Evolutionary conservation across 352 stramenopile genomes (phyloP).

Genomic region (Phytopythium sindhum): DNA sequence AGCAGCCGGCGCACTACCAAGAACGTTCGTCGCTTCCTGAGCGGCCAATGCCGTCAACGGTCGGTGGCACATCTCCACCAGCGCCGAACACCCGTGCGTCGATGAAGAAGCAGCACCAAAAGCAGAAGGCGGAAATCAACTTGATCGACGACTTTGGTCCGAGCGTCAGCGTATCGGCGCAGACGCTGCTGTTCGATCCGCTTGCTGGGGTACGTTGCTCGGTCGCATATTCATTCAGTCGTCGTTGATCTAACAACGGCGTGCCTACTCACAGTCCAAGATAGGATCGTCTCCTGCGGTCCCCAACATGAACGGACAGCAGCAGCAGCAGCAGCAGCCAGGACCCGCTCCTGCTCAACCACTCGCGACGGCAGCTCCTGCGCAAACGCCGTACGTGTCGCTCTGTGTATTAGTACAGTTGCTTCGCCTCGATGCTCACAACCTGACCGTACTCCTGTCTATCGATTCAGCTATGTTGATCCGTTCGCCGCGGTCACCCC

Average conservation of each 20-base stretch:
- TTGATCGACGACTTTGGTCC: constrained; percentile 71
- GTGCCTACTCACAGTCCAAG: constrained; percentile 17
- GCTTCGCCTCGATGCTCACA: neutral
- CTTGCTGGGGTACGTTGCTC: constrained; percentile 44
- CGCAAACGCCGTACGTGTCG: constrained; percentile 15
- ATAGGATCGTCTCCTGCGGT: constrained; percentile 16
- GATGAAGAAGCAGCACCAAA: constrained; percentile 12
- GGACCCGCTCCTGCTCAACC: constrained; percentile 2
- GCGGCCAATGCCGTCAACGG: constrained; percentile 6
- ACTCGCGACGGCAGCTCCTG: neutral
- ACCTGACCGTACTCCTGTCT: neutral
- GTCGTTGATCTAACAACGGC: neutral
- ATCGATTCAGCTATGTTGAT: constrained; percentile 43
- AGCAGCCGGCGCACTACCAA: constrained; percentile 20
- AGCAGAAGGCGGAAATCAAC: constrained; percentile 64
- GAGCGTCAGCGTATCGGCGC: constrained; percentile 54
- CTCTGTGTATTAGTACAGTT: constrained; percentile 5
- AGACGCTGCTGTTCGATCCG: constrained; percentile 74
- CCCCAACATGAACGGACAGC: constrained; percentile 7
- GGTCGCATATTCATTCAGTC: too few relatives aligned
- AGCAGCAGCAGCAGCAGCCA: constrained; percentile 16
- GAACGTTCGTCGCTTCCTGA: constrained; percentile 24
- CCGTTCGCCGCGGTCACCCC: constrained; percentile 52
- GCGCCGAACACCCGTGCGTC: constrained; percentile 10
- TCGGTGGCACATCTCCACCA: constrained; percentile 10